Evolutionary conservation across 306 rosid species (phyloP), one percentile per base, ranked within the genome.

Genomic region (Cucurbita maxima): DNA sequence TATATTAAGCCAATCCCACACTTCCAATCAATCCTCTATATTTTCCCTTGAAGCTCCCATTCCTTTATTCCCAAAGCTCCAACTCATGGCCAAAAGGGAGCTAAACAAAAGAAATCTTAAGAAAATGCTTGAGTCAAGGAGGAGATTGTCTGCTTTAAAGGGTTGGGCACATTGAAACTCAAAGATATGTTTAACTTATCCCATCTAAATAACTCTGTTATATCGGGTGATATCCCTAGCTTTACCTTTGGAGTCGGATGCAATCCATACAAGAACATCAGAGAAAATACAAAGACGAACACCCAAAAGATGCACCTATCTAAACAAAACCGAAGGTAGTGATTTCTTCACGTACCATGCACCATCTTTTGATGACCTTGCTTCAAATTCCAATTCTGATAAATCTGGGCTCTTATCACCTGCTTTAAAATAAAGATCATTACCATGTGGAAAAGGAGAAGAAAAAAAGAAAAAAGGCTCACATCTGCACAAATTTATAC

Each of bases 361-460:
- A 59, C 90, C 96, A 71, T 94, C 97, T 80, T 91, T 94, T 61
- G 97, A 79, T 55, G 99, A 94, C 79, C 82, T 89, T 4, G 97
- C 99, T 82, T 94, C 99, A 58, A 95, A 95, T 81, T 91, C 99
- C 85, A 90, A 78, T 62, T 83, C 87, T 5, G 89, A 85, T 19
- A 87, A 63, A n/a, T 88, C 87, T 52, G 47, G 80, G 52, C 62
- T 74, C 57, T 61, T 82, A 72, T 85, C 85, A 75, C 74, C 99
- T 77, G 76, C 83, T 81, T 79, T 76, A 7, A 13, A 73, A 61
- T 15, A 47, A 81, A 79, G 57, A 20, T n/a, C 51, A 44, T 40
- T 63, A 74, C 3, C 66, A 4, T 30, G 22, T 53, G 40, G 2
- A 22, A 22, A 19, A 25, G 52, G 11, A n/a, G 2, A 18, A 9